Evolutionary conservation across 306 rosid genomes (phyloP), one percentile per base, ranked within the genome.

Genomic region (Pyrus betulifolia): DNA sequence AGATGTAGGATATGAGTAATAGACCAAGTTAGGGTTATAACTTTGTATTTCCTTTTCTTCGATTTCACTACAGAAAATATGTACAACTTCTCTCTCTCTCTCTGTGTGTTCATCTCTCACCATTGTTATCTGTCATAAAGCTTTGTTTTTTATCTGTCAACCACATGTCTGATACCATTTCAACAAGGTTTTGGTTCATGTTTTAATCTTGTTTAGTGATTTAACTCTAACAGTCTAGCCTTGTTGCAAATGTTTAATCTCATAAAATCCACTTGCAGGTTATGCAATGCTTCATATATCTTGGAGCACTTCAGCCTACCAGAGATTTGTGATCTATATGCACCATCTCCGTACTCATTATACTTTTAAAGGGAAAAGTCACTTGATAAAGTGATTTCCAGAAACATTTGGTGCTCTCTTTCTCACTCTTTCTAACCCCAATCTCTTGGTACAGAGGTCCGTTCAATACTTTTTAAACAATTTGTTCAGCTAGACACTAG

Each of bases 261-360:
- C 76, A 82, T 45, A 33, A 59, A 72, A n/a, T 63, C 67, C 54
- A 74, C 52, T 15, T 81, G 84, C 89, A 90, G 96, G 97, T 93
- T 80, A 86, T 90, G 80, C 82, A 79, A 83, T 77, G 87, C 77
- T 96, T 93, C 35, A 76, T 90, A 28, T 93, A 93, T 74, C 96
- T 93, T 49, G 96, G 84, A 84, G 97, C 96, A 74, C 90, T 93
- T 52, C 90, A 90, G 79, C 96, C 94, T 27, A 90, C 96, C 19
- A 94, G 93, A 80, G 97, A 90, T 74, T 42, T 90, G 69, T 85
- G 96, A 71, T 49, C 97, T 11, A 96, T 90, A 83, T 42, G 80
- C 44, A 18, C 42, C 61, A 55, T 45, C 57, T 51, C 44, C 46
- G 38, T 54, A 69, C 66, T 59, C 52, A 49, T 21, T 22, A 22